These are phyloP conservation scores for Epichloe aotearoae DNA, from an alignment of 2,329 filamentous ascomycete species.

Conservation along the genomic window DNA sequence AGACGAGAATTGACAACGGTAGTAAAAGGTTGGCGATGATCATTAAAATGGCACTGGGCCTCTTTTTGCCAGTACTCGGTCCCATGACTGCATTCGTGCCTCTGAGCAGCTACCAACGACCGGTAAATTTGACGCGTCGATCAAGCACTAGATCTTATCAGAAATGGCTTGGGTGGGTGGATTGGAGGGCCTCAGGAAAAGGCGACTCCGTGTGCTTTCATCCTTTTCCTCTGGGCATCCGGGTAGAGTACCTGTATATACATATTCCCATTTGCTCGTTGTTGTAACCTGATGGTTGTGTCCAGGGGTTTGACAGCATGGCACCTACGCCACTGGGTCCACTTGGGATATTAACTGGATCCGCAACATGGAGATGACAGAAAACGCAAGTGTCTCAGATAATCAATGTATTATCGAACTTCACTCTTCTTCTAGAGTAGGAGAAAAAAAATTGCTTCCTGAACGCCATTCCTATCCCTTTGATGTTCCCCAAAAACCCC, in stretches of 20 bases:
- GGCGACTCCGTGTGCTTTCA: not conserved
- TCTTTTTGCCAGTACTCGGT: constrained; percentile 13
- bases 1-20: constrained; percentile 59
- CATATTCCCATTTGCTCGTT: not conserved
- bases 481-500: not conserved
- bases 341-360: not conserved
- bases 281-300: not conserved
- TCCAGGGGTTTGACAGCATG: not conserved
- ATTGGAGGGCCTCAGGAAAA: not conserved
- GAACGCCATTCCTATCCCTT: not conserved
- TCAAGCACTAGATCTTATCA: not conserved
- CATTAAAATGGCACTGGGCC: constrained; percentile 32
- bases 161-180: not conserved
- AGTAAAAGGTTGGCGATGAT: constrained; percentile 63
- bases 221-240: not conserved
- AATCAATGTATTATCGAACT: not conserved
- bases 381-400: not conserved
- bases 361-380: not conserved
- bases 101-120: not conserved
- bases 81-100: constrained; percentile 12
- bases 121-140: not conserved
- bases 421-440: not conserved
- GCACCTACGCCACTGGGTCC: not conserved
- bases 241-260: not conserved
- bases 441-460: not conserved